These are phyloP conservation scores for Ascochyta koolunga DNA, from an alignment of 2,329 filamentous ascomycete species.

Conservation along the genomic window DNA sequence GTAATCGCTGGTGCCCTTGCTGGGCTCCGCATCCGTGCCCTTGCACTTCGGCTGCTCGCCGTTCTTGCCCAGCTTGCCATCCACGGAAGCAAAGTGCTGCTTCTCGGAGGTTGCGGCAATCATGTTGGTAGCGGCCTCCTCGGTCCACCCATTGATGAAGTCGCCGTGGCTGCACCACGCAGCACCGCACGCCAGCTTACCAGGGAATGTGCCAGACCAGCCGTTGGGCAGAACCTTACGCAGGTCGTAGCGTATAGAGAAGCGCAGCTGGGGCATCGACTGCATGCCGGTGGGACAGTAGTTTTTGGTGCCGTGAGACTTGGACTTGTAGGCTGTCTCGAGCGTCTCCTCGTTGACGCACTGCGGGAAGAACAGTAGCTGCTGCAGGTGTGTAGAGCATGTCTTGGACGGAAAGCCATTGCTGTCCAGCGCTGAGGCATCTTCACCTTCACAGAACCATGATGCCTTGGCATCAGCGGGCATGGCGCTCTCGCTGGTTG, in stretches of 20 bases:
- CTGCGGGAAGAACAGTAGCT: conserved; percentile 54
- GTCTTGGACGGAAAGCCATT: conserved; percentile 44
- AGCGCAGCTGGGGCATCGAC: conserved; percentile 56
- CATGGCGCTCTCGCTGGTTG: conserved; percentile 33
- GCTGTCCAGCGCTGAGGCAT: conserved; percentile 19
- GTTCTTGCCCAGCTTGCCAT: conserved; percentile 44
- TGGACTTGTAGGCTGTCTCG: conserved; percentile 46
- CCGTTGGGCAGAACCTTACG: conserved; percentile 52
- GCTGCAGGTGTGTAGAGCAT: conserved; percentile 54
- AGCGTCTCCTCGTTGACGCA: conserved; percentile 50
- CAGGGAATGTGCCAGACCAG: conserved; percentile 53
- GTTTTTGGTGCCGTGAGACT: conserved; percentile 9
- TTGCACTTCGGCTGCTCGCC: conserved; percentile 43
- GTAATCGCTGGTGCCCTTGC: conserved; percentile 51
- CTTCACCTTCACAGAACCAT: conserved; percentile 40
- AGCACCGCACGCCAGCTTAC: conserved; percentile 52
- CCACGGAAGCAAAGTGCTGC: conserved; percentile 44
- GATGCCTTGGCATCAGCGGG: conserved; percentile 28
- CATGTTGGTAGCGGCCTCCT: conserved; percentile 52
- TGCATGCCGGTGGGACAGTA: conserved; percentile 53
- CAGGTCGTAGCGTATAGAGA: conserved; percentile 56
- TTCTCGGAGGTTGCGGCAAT: conserved; percentile 46
- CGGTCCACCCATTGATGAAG: conserved; percentile 57
- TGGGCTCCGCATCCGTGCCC: conserved; percentile 51
- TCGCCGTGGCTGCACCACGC: conserved; percentile 55